These are phyloP conservation scores for Dactylellina drechsleri DNA, from an alignment of 2,329 filamentous ascomycete genomes.

Conservation along the genomic window DNA sequence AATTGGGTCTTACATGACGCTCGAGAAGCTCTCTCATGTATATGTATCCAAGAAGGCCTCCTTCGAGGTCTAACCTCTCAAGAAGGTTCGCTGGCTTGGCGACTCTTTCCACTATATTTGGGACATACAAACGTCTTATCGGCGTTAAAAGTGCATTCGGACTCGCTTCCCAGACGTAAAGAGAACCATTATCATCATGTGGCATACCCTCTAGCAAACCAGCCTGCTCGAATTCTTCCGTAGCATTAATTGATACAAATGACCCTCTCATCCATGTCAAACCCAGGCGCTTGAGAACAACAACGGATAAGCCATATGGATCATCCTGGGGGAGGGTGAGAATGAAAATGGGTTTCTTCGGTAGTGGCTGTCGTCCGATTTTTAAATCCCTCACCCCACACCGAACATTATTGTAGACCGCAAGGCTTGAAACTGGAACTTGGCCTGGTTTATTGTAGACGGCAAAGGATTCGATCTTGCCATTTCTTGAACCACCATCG, in stretches of 20 bases:
- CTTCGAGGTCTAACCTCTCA: too few relatives aligned
- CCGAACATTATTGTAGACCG: neutral
- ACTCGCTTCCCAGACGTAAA: too few relatives aligned
- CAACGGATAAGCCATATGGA: conserved; percentile 4
- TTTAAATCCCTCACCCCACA: neutral
- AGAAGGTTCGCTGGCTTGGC: too few relatives aligned
- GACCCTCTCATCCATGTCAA: neutral
- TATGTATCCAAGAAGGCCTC: too few relatives aligned
- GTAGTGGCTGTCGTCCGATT: neutral
- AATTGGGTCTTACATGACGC: too few relatives aligned
- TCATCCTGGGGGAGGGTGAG: neutral
- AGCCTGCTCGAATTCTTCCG: neutral
- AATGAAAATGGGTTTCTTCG: conserved; percentile 6
- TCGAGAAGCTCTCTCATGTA: too few relatives aligned
- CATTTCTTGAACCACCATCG: too few relatives aligned
- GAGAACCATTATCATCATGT: too few relatives aligned
- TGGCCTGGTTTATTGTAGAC: conserved; percentile 5
- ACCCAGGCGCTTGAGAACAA: conserved; percentile 9
- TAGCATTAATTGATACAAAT: neutral
- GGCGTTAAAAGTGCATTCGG: too few relatives aligned
- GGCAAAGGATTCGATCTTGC: neutral
- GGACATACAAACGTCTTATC: too few relatives aligned
- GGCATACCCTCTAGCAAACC: too few relatives aligned
- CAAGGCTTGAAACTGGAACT: neutral
- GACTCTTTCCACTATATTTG: too few relatives aligned